These are phyloP conservation scores for Mycena belliarum DNA, from an alignment of 768 basidiomycete species.

Conservation along the genomic window DNA sequence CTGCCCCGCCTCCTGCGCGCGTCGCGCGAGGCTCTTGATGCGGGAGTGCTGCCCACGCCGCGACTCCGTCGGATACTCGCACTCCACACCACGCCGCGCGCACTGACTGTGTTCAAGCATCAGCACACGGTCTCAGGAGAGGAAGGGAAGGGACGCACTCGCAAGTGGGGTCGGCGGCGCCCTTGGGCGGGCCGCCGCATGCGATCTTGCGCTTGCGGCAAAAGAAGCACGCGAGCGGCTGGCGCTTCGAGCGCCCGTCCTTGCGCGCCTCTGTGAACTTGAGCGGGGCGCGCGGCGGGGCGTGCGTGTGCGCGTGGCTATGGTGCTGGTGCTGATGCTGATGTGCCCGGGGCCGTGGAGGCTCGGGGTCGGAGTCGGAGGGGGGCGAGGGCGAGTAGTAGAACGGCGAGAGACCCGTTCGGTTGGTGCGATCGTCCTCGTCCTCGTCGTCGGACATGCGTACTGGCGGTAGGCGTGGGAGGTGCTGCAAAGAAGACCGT, in stretches of 20 bases:
- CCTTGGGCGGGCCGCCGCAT: not conserved
- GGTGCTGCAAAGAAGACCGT: not conserved
- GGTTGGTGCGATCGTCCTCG: not conserved
- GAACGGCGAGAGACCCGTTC: not conserved
- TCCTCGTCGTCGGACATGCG: not conserved
- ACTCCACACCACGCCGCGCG: not conserved
- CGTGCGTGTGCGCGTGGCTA: not conserved
- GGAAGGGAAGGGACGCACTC: not conserved
- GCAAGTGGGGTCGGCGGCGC: not conserved
- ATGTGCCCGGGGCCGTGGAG: not conserved
- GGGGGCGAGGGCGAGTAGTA: not conserved
- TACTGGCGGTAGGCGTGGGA: not conserved
- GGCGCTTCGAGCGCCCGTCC: constrained; percentile 6
- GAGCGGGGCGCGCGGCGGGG: not conserved
- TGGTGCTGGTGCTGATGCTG: no score
- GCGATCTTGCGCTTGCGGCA: constrained; percentile 9
- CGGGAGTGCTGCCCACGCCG: constrained; percentile 11
- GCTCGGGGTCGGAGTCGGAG: not conserved
- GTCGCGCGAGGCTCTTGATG: constrained; percentile 11
- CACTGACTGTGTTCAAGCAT: constrained; percentile 1
- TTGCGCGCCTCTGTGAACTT: constrained; percentile 7
- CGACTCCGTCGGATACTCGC: constrained; percentile 7
- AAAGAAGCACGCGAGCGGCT: constrained; percentile 8
- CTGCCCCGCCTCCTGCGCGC: not conserved
- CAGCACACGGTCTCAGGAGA: not conserved